These are phyloP conservation scores for Sisymbrium altissimum DNA, from an alignment of 345 rosid species.

Conservation along the genomic window DNA sequence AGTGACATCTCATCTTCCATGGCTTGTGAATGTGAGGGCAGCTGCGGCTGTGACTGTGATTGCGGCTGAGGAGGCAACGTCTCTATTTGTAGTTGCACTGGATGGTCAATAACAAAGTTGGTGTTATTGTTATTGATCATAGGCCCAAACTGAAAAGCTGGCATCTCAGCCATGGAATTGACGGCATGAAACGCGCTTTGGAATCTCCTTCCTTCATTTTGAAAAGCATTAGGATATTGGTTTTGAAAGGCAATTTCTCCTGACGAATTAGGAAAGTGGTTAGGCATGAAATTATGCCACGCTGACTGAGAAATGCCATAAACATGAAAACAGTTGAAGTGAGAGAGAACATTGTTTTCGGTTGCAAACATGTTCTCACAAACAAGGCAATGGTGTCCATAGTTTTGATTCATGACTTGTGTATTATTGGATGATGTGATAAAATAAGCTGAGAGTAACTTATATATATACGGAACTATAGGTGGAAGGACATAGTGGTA, in stretches of 20 bases:
- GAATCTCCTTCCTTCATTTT: not conserved
- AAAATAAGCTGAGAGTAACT: too few relatives aligned
- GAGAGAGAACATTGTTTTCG: not conserved
- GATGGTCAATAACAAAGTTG: not conserved
- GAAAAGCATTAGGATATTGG: not conserved
- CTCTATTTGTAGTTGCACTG: not conserved
- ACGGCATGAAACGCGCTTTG: not conserved
- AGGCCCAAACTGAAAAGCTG: too few relatives aligned
- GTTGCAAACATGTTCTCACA: not conserved
- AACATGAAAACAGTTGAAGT: not conserved
- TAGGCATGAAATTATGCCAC: not conserved
- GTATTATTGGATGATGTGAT: not conserved
- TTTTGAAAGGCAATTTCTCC: not conserved
- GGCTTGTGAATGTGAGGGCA: too few relatives aligned
- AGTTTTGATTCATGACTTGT: too few relatives aligned
- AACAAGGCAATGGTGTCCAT: not conserved
- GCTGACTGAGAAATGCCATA: not conserved
- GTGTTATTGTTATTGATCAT: not conserved
- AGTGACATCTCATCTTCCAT: not conserved
- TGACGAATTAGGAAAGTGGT: too few relatives aligned
- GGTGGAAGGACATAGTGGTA: too few relatives aligned
- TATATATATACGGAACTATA: too few relatives aligned
- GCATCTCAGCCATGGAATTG: not conserved
- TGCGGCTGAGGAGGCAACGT: not conserved
- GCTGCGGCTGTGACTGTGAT: not conserved